Conservation (phyloP, 2,329 filamentous ascomycete species). For the Aspergillus terreus region DNA sequence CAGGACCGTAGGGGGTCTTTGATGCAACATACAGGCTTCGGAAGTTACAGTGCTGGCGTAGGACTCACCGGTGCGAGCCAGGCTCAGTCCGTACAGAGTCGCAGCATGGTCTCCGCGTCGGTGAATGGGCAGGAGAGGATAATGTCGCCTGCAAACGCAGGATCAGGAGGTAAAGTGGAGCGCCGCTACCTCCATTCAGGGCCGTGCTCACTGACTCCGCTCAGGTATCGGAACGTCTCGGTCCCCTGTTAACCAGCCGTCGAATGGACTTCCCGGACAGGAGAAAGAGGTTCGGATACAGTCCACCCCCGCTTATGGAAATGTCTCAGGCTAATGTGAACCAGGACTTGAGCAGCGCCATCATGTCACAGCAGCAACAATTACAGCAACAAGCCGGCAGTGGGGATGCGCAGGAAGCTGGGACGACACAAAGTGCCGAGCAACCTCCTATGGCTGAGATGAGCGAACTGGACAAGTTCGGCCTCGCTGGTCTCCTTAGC, state of each 20-base stretch:
- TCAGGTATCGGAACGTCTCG: slow-evolving; percentile 37
- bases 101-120: slow-evolving; percentile 26
- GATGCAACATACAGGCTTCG: slow-evolving; percentile 49
- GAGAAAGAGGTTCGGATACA: slow-evolving; percentile 36
- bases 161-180: slow-evolving; percentile 24
- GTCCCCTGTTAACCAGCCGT: slow-evolving; percentile 40
- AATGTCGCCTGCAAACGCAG: slow-evolving; percentile 31
- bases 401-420: slow-evolving; percentile 34
- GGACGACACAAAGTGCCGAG: slow-evolving; percentile 31
- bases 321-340: background rate
- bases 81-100: slow-evolving; percentile 33
- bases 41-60: slow-evolving; percentile 37
- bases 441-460: slow-evolving; percentile 51
- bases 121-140: slow-evolving; percentile 40
- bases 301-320: background rate
- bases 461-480: slow-evolving; percentile 58
- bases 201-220: slow-evolving; percentile 10
- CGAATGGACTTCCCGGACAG: slow-evolving; percentile 41
- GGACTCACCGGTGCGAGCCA: slow-evolving; percentile 43
- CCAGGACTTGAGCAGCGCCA: slow-evolving; percentile 33
- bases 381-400: slow-evolving; percentile 35
- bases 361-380: slow-evolving; percentile 34
- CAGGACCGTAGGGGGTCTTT: slow-evolving; percentile 49
- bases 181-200: background rate
- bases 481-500: slow-evolving; percentile 56